Base-by-base conservation (phyloP, 176 grass and related monocot genomes). In the Bolboschoenus planiculmis region DNA sequence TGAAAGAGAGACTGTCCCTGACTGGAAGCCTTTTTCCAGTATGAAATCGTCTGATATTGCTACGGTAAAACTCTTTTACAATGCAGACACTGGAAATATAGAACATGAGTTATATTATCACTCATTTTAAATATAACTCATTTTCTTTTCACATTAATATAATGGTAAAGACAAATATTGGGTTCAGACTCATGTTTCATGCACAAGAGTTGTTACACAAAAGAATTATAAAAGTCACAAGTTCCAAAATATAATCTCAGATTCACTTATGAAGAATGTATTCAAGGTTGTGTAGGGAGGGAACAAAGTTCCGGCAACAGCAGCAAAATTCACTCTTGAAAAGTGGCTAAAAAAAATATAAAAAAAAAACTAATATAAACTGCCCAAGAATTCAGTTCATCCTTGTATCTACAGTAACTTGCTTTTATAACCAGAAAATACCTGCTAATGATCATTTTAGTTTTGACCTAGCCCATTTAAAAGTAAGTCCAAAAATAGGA, bases 1-100 rank as follows among this genome's bases (percentile, higher is more conserved):
- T 83, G 84, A 88, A 55, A 93, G 91, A 78, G 91, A 78, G 61
- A 89, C 84, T 60, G 62, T 66, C 61, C 77, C 91, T 84, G 83
- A 81, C 24, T 95, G 88, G 89, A 89, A 81, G 62, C 93, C 89
- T 35, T 86, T 91, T 26, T 70, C 82, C 13, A 85, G 42, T 81
- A 83, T 84, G 44, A 82, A 79, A 78, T 64, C 80, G 66, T 56
- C 79, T 56, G 85, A 87, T 78, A 92, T 29, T 67, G 62, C 87
- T 3, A 56, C 84, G 96, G 96, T 97, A 84, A 92, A 54, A 18
- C 33, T 64, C 46, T 29, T 1, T 51, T 53, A 31, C 46, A 34
- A n/a, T 77, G 72, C 46, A 53, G 13, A 18, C 46, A 77, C 33
- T 44, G 2, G 46, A 53, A 33, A 53, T 31, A 33, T 77, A 77